Evolutionary conservation across 352 stramenopile species (phyloP).

Genomic region (Thalassiosira hispida): DNA sequence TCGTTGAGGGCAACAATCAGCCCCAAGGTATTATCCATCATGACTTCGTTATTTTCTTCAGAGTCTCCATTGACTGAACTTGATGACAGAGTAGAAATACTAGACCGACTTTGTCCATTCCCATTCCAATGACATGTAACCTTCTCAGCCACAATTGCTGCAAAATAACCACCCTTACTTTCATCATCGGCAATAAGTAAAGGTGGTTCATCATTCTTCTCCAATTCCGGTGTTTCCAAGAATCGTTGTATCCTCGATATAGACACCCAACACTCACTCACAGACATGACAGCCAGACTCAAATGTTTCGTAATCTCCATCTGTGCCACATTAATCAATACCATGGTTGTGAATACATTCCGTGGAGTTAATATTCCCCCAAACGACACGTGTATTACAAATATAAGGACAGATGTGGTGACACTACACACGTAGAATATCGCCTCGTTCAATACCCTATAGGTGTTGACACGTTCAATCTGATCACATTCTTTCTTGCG

Average conservation of each 20-base stretch:
- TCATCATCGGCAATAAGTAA: background rate
- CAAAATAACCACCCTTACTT: background rate
- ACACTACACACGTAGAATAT: conserved; percentile 76
- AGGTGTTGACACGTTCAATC: conserved; percentile 60
- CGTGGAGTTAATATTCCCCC: conserved; percentile 63
- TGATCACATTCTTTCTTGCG: conserved; percentile 60
- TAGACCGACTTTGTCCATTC: background rate
- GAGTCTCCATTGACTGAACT: background rate
- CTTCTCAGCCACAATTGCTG: conserved; percentile 36
- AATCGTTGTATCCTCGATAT: conserved; percentile 75
- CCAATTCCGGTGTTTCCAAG: conserved; percentile 65
- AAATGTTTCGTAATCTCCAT: conserved; percentile 74
- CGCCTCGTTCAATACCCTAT: conserved; percentile 74
- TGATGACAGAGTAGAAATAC: background rate
- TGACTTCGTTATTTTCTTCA: background rate
- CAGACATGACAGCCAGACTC: conserved; percentile 70
- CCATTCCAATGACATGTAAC: conserved; percentile 74
- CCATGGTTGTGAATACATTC: conserved; percentile 77
- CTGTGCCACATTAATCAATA: conserved; percentile 76
- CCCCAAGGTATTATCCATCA: conserved; percentile 3
- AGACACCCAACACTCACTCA: conserved; percentile 74
- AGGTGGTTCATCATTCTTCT: conserved; percentile 6
- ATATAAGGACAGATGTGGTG: conserved; percentile 70
- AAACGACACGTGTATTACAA: conserved; percentile 61
- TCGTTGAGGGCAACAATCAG: conserved; percentile 52